phyloP scores from a whole-genome alignment of 768 basidiomycete genomes.

The Pleurotus tuber-regium region DNA sequence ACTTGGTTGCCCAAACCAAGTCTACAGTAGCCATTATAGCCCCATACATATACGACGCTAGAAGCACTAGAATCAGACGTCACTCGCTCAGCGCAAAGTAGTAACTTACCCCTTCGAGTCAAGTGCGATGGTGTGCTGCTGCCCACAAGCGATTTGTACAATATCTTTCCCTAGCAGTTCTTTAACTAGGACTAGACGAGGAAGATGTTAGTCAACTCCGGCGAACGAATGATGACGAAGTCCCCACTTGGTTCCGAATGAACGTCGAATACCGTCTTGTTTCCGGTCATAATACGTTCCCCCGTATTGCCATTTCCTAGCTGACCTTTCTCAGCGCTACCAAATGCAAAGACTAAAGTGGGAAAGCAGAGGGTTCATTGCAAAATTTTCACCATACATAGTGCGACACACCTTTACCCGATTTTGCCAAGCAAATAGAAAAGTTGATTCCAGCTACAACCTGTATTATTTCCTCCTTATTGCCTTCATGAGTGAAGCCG shows the following conservation, averaged over 20 bases:
- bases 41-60: constrained; percentile 82
- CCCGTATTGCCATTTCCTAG: constrained; percentile 91
- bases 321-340: constrained; percentile 91
- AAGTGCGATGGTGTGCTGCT: constrained; percentile 83
- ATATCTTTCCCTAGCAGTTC: constrained; percentile 79
- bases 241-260: constrained; percentile 63
- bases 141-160: constrained; percentile 78
- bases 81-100: not conserved
- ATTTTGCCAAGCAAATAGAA: constrained; percentile 76
- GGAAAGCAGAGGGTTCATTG: not conserved
- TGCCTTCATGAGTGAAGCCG: constrained; percentile 55
- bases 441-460: constrained; percentile 84
- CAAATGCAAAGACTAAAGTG: constrained; percentile 75
- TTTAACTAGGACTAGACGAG: constrained; percentile 60
- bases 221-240: not conserved
- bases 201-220: not conserved
- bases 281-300: constrained; percentile 85
- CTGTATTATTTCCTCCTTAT: constrained; percentile 62
- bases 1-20: constrained; percentile 86
- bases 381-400: not conserved
- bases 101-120: constrained; percentile 68
- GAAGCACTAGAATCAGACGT: not conserved
- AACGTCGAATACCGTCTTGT: constrained; percentile 81
- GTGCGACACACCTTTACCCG: constrained; percentile 64
- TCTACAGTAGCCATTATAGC: constrained; percentile 89